phyloP scores from a whole-genome alignment of 2,329 filamentous ascomycete genomes.

The Colletotrichum sublineola region DNA sequence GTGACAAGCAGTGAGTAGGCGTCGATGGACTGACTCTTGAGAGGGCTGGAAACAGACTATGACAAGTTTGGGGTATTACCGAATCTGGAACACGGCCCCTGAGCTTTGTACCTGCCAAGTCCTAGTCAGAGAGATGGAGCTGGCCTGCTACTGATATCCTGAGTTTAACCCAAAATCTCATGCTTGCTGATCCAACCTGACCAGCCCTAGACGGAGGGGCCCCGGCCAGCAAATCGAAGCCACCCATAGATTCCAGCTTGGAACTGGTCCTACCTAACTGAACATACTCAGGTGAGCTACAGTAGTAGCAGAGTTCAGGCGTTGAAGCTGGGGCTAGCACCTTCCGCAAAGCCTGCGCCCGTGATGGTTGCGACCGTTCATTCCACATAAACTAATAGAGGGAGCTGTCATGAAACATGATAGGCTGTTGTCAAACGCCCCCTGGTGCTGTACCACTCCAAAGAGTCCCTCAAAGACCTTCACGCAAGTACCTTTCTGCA shows the following conservation, averaged over 20 bases:
- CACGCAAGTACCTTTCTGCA: background rate
- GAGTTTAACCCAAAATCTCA: constrained; percentile 27
- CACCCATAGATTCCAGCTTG: background rate
- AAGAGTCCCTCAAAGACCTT: constrained; percentile 7
- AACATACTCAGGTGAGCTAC: background rate
- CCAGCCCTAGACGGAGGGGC: background rate
- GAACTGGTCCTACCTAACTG: background rate
- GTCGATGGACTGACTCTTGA: background rate
- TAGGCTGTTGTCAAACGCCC: background rate
- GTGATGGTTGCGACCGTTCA: background rate
- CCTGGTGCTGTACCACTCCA: background rate
- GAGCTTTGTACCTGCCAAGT: background rate
- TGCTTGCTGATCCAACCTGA: background rate
- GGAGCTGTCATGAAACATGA: background rate
- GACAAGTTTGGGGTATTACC: constrained; percentile 1
- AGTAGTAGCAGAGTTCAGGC: background rate
- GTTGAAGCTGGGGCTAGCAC: background rate
- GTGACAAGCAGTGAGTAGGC: background rate
- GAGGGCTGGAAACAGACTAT: constrained; percentile 20
- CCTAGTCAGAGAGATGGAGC: constrained; percentile 4
- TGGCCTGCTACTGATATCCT: constrained; percentile 21
- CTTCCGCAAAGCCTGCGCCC: background rate
- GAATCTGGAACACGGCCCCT: constrained; percentile 8
- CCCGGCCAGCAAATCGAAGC: background rate
- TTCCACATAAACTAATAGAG: background rate